Percentiles rank a stretch among this genome's conserved stretches.
phyloP scores from a whole-genome alignment of 108 stramenopile species.

The Seminavis robusta region DNA sequence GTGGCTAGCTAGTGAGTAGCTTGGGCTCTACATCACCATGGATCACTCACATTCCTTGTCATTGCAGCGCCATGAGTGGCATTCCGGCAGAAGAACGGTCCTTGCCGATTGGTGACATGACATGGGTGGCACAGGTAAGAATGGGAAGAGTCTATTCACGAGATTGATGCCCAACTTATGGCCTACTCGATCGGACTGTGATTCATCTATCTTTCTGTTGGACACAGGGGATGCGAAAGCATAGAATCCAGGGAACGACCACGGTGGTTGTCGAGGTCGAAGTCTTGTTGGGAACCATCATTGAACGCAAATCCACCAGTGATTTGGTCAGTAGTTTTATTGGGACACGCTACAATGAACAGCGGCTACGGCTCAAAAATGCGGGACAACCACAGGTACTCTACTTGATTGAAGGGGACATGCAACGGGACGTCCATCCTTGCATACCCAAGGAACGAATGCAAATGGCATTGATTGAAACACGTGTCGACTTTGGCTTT shows the following conservation, averaged over 20 bases:
- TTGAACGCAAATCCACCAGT: conserved; percentile 47
- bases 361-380: conserved; percentile 47
- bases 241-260: background rate
- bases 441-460: conserved; percentile 41
- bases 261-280: conserved; percentile 9
- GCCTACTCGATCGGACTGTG: background rate
- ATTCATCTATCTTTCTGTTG: no score
- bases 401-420: conserved; percentile 51
- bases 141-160: no score
- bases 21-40: no score
- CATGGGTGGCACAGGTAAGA: conserved; percentile 49
- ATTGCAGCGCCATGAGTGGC: no score
- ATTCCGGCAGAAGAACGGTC: conserved; percentile 48
- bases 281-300: conserved; percentile 53
- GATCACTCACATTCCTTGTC: no score
- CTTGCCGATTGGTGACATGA: conserved; percentile 64
- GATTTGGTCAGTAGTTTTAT: conserved; percentile 39
- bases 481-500: conserved; percentile 38
- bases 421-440: conserved; percentile 4
- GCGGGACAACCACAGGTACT: conserved; percentile 51
- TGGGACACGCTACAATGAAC: conserved; percentile 57
- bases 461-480: conserved; percentile 55
- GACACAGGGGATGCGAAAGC: background rate
- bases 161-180: background rate
- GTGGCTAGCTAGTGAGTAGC: no score